Evolutionary conservation across 352 stramenopile species (phyloP).

Genomic region (Pythium insidiosum): DNA sequence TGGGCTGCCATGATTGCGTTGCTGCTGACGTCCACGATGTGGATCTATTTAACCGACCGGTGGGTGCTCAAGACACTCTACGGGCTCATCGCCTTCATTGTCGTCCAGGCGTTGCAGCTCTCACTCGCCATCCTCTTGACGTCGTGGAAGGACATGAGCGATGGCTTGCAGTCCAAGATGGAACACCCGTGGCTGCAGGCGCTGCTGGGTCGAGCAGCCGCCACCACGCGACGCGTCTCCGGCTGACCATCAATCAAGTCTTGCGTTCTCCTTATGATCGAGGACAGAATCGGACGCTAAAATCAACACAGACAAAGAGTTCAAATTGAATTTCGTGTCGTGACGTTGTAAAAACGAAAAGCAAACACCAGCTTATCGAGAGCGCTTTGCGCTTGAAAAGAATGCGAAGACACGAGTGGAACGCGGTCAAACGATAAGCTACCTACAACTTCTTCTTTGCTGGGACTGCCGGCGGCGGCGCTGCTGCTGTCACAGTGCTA

Average conservation of each 20-base stretch:
- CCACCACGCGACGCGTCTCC: conserved; percentile 8
- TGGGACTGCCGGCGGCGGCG: too few species aligned
- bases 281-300: too few species aligned
- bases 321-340: too few species aligned
- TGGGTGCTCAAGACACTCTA: conserved; percentile 33
- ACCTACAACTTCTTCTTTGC: too few species aligned
- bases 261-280: too few species aligned
- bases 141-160: conserved; percentile 43
- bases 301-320: too few species aligned
- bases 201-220: conserved; percentile 8
- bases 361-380: too few species aligned
- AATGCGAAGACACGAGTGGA: too few species aligned
- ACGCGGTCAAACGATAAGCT: too few species aligned
- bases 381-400: too few species aligned
- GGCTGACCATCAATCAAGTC: not conserved
- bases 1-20: conserved; percentile 45
- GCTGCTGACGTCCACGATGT: conserved; percentile 26
- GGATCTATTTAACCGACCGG: conserved; percentile 59
- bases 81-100: conserved; percentile 36
- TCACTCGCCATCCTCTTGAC: conserved; percentile 43
- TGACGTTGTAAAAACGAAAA: too few species aligned
- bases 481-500: too few species aligned
- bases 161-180: conserved; percentile 9
- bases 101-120: conserved; percentile 50
- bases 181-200: conserved; percentile 15